Conservation (phyloP, 2,329 filamentous ascomycete genomes). For the Monosporascus sp. region DNA sequence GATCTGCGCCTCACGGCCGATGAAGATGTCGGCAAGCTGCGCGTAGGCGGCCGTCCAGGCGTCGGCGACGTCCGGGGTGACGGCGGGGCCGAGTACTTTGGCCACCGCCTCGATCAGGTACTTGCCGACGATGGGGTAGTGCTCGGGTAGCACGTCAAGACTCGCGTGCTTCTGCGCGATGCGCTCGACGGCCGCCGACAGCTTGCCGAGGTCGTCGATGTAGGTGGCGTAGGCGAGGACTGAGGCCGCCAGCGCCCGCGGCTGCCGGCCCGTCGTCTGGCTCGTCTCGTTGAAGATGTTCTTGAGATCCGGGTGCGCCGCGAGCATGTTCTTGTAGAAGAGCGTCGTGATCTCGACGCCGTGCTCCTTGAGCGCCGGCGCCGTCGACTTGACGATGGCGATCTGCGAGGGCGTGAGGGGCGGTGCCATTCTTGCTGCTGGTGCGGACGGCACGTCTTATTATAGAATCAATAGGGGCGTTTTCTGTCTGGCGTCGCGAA, state of each 20-base stretch:
- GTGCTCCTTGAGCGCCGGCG: constrained; percentile 63
- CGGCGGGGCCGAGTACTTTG: constrained; percentile 59
- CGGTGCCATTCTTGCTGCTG: constrained; percentile 30
- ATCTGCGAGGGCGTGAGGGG: constrained; percentile 58
- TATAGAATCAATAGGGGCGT: too few species aligned
- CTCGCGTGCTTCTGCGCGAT: constrained; percentile 74
- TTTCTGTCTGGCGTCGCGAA: too few species aligned
- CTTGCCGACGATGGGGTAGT: constrained; percentile 66
- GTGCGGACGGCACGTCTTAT: background rate
- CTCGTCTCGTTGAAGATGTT: constrained; percentile 67
- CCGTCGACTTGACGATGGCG: constrained; percentile 69
- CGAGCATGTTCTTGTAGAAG: constrained; percentile 68
- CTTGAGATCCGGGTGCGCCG: constrained; percentile 57
- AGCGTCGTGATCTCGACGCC: constrained; percentile 63
- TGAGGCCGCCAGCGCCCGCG: constrained; percentile 61
- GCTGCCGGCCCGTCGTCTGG: constrained; percentile 63
- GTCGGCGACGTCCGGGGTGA: constrained; percentile 60
- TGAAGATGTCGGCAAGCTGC: constrained; percentile 66
- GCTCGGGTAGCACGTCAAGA: constrained; percentile 61
- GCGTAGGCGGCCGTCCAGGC: constrained; percentile 70
- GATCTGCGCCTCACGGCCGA: constrained; percentile 55
- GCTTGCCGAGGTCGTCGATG: constrained; percentile 62
- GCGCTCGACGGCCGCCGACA: constrained; percentile 54
- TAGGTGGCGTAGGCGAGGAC: constrained; percentile 68
- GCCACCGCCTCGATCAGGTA: constrained; percentile 64